Base-by-base conservation (phyloP, 2,329 filamentous ascomycete species). In the Colletotrichum sp. region DNA sequence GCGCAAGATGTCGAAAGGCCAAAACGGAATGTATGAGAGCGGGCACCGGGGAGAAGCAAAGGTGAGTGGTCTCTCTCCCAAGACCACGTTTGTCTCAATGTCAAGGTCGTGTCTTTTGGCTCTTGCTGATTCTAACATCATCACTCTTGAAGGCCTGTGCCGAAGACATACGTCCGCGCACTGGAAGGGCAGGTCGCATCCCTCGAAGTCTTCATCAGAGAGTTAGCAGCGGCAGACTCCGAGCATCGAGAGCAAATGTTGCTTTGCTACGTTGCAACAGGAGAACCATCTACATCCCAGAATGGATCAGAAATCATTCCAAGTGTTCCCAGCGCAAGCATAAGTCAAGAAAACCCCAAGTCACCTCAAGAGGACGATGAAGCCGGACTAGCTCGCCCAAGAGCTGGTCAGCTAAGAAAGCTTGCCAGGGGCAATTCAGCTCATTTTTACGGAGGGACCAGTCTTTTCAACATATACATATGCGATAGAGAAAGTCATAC, bases 401-500 rank as follows among this genome's bases (percentile, higher is more conserved):
- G 73, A 24, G 73, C 84, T 29, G 83, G 86, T 6, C 83, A 85
- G 21, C 79, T 86, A 62, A 81, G 82, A 38, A 83, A 81, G 71
- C 78, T 80, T 8, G 78, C 79, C 62, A 81, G 82, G 51, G 83
- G 84, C 21, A 84, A 82, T 51, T 81, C 83, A 8, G 80, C 84
- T 5, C 85, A 87, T 71, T 88, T 87, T 78, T 88, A 86, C 77
- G 86, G 87, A 9, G 83, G 85, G 18, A 87, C 86, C 18, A 87
- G 86, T 74, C 82, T 87, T 21, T 86, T 87, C 72, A 85, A n/a
- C 61, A 69, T 36, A 69, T 62, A 29, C 62, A 66, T 57, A 27
- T 57, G 13, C 8, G 54, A 57, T 2, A 57, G 2, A 29, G 54
- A 57, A 3, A 57, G 5, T 2, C 54, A 57, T 16, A 27, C 54